Evolutionary conservation across 2,329 filamentous ascomycete species (phyloP), one percentile per base, ranked within the genome.

Genomic region (Fonsecaea multimorphosa): DNA sequence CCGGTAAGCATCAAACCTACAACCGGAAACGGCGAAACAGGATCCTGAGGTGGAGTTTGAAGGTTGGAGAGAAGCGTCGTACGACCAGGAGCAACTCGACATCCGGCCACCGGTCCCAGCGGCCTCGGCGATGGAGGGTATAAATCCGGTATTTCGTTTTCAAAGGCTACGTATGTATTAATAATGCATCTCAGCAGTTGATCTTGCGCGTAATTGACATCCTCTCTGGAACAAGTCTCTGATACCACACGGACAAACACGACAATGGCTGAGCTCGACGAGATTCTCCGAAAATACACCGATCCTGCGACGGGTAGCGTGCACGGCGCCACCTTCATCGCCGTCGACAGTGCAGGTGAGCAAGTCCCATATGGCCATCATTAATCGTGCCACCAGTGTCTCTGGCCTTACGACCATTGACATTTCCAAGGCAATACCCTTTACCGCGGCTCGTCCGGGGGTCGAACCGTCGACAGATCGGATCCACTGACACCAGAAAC

Each of bases 401-500:
- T 38, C 14, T 14, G 34, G 14, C 9, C 4, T 16, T 16, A 53
- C 27, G 52, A n/a, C n/a, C 8, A 54, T 38, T 49, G 57, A 38
- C 51, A 55, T 19, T 16, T 29, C 19, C 5, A 29, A 61, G 59
- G 59, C 27, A 55, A 61, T 49, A 49, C 54, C n/a, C 32, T 61
- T 22, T 61, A 55, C 24, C 51, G 59, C 16, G 19, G 11, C 19
- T 61, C 59, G 7, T 55, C 54, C 36, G 59, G 59, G 22, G 40
- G 51, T n/a, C 46, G 59, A 1, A 56, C n/a, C 6, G 34, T 61
- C 24, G 59, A 61, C 59, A 32, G 59, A 49, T 54, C 59, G 16
- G 58, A 67, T 14, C 54, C 67, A 8, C 46, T 71, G 54, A 67
- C 65, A n/a, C 29, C 57, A n/a, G 61, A 67, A 40, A 66, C 67